These are phyloP conservation scores for Setaria italica DNA, from an alignment of 202 grass and related monocot species.

Conservation along the genomic window DNA sequence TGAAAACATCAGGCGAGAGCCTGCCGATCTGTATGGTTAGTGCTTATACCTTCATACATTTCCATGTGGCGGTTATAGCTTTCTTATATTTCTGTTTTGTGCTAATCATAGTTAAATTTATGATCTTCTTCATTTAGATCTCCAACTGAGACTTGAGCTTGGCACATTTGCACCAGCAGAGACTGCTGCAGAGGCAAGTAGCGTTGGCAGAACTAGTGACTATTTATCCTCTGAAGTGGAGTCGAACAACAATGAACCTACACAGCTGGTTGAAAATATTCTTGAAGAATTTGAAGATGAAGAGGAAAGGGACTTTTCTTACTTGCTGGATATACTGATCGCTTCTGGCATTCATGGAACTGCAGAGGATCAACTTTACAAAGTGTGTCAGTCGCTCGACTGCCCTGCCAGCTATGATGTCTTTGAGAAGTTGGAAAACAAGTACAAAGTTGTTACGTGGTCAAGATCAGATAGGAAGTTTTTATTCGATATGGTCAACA, in stretches of 20 bases:
- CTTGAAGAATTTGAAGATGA: constrained; percentile 61
- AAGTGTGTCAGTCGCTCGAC: constrained; percentile 54
- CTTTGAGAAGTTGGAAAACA: constrained; percentile 81
- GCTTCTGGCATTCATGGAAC: constrained; percentile 72
- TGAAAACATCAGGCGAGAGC: constrained; percentile 42
- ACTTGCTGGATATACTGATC: constrained; percentile 74
- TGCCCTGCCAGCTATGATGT: constrained; percentile 54
- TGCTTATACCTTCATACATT: background rate
- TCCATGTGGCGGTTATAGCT: background rate
- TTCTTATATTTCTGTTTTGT: constrained; percentile 1
- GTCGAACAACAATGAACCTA: constrained; percentile 11
- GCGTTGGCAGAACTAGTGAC: background rate
- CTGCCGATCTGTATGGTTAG: constrained; percentile 51
- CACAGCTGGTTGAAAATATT: constrained; percentile 64
- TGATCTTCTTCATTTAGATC: constrained; percentile 41
- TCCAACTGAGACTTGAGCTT: constrained; percentile 41
- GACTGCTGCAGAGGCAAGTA: background rate
- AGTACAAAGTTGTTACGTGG: constrained; percentile 64
- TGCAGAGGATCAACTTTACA: constrained; percentile 50
- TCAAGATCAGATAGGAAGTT: constrained; percentile 69
- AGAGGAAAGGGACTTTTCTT: constrained; percentile 85
- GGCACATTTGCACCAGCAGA: constrained; percentile 30
- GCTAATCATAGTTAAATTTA: constrained; percentile 22
- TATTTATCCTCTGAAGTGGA: constrained; percentile 33
- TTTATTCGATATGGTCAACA: constrained; percentile 80